Conservation (phyloP, 2,329 filamentous ascomycete species). For the Xylaria sp. region DNA sequence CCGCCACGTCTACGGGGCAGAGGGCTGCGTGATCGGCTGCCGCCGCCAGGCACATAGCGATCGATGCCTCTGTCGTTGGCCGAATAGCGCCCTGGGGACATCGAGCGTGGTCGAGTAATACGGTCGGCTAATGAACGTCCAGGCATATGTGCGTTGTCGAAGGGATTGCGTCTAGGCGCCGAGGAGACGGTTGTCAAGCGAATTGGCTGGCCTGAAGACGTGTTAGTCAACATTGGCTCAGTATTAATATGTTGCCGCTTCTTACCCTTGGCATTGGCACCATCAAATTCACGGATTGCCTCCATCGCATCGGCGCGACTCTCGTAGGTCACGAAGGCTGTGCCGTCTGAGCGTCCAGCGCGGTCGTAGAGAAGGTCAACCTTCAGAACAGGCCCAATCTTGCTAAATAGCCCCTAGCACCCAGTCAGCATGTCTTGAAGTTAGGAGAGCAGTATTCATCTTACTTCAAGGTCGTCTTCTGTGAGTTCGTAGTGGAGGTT, state of each 20-base stretch:
- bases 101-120: conserved; percentile 69
- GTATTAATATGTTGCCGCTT: neutral
- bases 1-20: conserved; percentile 53
- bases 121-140: conserved; percentile 63
- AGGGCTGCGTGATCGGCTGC: conserved; percentile 62
- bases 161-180: conserved; percentile 57
- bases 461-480: conserved; percentile 78
- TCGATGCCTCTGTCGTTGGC: conserved; percentile 70
- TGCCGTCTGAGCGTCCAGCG: conserved; percentile 83
- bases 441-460: conserved; percentile 13
- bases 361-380: conserved; percentile 82
- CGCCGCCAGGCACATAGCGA: conserved; percentile 71
- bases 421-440: conserved; percentile 30
- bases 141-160: conserved; percentile 58
- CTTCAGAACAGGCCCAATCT: conserved; percentile 72
- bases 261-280: conserved; percentile 82
- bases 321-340: conserved; percentile 82
- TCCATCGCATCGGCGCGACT: conserved; percentile 69
- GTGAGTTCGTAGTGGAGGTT: conserved; percentile 93
- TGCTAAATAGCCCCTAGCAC: conserved; percentile 73
- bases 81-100: conserved; percentile 51
- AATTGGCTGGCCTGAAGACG: conserved; percentile 71
- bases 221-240: conserved; percentile 1
- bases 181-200: conserved; percentile 66
- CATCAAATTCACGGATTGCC: conserved; percentile 81